These are phyloP conservation scores for Pythium rhizo-oryzae DNA, from an alignment of 352 stramenopile species.

Conservation along the genomic window DNA sequence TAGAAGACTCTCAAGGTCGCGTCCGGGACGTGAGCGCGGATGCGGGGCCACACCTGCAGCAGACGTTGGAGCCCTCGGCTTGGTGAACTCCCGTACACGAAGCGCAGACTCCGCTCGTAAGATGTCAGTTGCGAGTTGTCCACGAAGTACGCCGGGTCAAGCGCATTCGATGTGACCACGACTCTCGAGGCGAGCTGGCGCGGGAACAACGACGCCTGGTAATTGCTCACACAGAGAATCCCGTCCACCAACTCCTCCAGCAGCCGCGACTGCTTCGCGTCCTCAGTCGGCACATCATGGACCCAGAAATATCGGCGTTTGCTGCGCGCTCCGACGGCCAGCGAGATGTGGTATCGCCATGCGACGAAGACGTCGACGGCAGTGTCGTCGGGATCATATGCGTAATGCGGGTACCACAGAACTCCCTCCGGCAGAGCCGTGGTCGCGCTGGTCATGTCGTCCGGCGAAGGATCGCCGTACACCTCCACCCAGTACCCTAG, in stretches of 20 bases:
- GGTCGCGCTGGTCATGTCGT: slow-evolving; percentile 38
- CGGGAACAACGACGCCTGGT: slow-evolving; percentile 69
- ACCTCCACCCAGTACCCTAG: slow-evolving; percentile 90
- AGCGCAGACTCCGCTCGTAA: slow-evolving; percentile 51
- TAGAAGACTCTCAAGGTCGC: slow-evolving; percentile 88
- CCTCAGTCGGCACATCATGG: slow-evolving; percentile 67
- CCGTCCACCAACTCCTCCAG: slow-evolving; percentile 42
- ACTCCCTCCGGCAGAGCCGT: slow-evolving; percentile 40
- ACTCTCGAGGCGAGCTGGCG: slow-evolving; percentile 45
- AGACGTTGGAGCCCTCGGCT: slow-evolving; percentile 76
- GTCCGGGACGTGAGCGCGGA: slow-evolving; percentile 52
- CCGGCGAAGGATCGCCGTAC: slow-evolving; percentile 65
- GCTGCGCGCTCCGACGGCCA: slow-evolving; percentile 48
- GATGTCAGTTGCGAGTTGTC: slow-evolving; percentile 24
- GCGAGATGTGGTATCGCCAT: slow-evolving; percentile 89
- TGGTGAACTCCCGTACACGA: slow-evolving; percentile 89
- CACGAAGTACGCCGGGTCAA: slow-evolving; percentile 69
- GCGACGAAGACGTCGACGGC: slow-evolving; percentile 89
- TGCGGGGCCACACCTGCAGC: slow-evolving; percentile 71
- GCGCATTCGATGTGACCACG: slow-evolving; percentile 69
- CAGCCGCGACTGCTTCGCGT: slow-evolving; percentile 41
- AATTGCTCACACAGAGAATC: slow-evolving; percentile 84
- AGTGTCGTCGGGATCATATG: slow-evolving; percentile 63
- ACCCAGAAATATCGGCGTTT: slow-evolving; percentile 75
- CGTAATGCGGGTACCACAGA: slow-evolving; percentile 71